Evolutionary conservation across 352 stramenopile species (phyloP).

Genomic region (Sclerospora graminicola): DNA sequence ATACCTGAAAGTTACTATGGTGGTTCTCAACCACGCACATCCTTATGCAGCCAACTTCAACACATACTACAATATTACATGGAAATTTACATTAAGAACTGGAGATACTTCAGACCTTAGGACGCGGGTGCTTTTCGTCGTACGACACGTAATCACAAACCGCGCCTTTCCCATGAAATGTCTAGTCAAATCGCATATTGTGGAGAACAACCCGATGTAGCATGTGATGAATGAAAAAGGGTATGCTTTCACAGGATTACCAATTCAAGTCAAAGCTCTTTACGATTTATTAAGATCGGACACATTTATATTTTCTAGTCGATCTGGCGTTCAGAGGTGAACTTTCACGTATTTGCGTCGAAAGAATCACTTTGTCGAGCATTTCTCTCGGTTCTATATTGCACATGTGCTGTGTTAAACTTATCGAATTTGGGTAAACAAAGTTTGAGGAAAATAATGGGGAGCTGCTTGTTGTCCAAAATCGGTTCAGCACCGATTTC

Average conservation of each 20-base stretch:
- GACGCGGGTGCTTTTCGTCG: constrained; percentile 83
- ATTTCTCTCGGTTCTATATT: constrained; percentile 80
- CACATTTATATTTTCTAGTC: constrained; percentile 88
- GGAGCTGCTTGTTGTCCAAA: no score
- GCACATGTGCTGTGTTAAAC: no score
- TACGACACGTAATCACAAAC: constrained; percentile 53
- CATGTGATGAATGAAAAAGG: constrained; percentile 87
- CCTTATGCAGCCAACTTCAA: no score
- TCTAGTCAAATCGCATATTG: constrained; percentile 86
- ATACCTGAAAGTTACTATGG: no score
- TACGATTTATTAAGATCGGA: constrained; percentile 84
- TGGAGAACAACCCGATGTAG: constrained; percentile 86
- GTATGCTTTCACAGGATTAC: constrained; percentile 83
- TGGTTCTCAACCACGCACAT: no score
- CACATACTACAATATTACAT: constrained; percentile 80
- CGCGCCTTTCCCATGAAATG: constrained; percentile 86
- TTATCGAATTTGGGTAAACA: no score
- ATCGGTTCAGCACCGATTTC: no score
- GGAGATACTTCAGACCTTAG: constrained; percentile 64
- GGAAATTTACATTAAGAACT: constrained; percentile 62
- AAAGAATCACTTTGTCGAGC: constrained; percentile 66
- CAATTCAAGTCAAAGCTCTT: constrained; percentile 89
- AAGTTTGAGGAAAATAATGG: no score
- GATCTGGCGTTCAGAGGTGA: constrained; percentile 87
- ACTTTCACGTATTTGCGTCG: constrained; percentile 90